phyloP scores from a whole-genome alignment of 1,284 basidiomycete species.

The Heterobasidion occidentale region DNA sequence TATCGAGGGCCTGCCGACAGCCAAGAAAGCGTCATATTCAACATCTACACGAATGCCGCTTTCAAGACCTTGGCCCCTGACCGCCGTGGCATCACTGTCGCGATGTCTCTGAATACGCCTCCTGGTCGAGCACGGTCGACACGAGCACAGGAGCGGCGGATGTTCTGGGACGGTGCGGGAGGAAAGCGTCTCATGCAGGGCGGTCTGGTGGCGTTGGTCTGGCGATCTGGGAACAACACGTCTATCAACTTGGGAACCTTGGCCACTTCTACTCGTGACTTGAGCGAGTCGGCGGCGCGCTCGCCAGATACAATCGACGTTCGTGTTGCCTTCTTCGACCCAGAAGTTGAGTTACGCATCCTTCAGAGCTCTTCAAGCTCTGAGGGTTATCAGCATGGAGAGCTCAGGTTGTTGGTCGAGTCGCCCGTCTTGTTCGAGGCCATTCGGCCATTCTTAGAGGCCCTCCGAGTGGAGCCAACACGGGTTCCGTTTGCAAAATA shows the following conservation, averaged over 20 bases:
- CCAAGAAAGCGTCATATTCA: slow-evolving; percentile 20
- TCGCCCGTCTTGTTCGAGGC: slow-evolving; percentile 22
- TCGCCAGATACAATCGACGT: slow-evolving; percentile 13
- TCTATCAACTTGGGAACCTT: slow-evolving; percentile 20
- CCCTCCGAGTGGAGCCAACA: slow-evolving; percentile 21
- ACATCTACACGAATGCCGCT: slow-evolving; percentile 20
- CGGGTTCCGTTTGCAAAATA: slow-evolving; percentile 17
- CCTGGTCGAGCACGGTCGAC: slow-evolving; percentile 17
- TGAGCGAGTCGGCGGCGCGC: slow-evolving; percentile 16
- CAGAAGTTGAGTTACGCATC: slow-evolving; percentile 20
- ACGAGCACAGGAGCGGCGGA: slow-evolving; percentile 10
- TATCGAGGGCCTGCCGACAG: slow-evolving; percentile 17
- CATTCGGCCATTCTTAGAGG: slow-evolving; percentile 23
- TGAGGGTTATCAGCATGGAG: slow-evolving; percentile 4
- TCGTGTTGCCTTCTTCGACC: slow-evolving; percentile 21
- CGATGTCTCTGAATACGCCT: slow-evolving; percentile 18
- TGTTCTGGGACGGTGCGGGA: slow-evolving; percentile 18
- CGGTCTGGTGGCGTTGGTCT: slow-evolving; percentile 20
- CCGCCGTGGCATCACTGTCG: slow-evolving; percentile 16
- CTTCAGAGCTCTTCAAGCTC: slow-evolving; percentile 16
- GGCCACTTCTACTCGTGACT: slow-evolving; percentile 15
- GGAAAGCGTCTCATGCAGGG: slow-evolving; percentile 20
- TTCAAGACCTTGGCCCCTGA: slow-evolving; percentile 17
- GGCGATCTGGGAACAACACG: slow-evolving; percentile 8
- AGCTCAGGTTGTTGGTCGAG: slow-evolving; percentile 19